phyloP scores from a whole-genome alignment of 768 basidiomycete species.

The Leucogyrophana mollusca region DNA sequence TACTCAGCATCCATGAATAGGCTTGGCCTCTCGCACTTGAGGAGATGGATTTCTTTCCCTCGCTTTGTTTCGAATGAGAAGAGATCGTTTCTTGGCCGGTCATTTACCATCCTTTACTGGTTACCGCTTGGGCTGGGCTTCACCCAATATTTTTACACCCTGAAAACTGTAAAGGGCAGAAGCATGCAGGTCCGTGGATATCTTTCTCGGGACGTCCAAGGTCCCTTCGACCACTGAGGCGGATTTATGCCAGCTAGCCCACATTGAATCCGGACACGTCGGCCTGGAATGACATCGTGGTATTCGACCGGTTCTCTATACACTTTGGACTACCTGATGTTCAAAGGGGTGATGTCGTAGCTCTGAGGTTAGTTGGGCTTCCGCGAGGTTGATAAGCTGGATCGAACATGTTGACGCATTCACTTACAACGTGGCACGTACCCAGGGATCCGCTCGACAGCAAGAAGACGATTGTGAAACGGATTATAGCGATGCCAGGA shows the following conservation, averaged over 20 bases:
- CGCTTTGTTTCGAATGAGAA: too few relatives aligned
- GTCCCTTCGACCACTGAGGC: background rate
- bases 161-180: slow-evolving; percentile 56
- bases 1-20: too few relatives aligned
- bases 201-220: background rate
- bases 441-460: slow-evolving; percentile 60
- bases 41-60: too few relatives aligned
- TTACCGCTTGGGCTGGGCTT: slow-evolving; percentile 51
- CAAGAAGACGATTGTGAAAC: slow-evolving; percentile 56
- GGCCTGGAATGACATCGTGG: slow-evolving; percentile 53
- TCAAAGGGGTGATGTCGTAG: slow-evolving; percentile 63
- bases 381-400: too few relatives aligned
- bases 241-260: slow-evolving; percentile 47
- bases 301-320: slow-evolving; percentile 57
- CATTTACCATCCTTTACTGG: slow-evolving; percentile 49
- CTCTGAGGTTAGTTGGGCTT: slow-evolving; percentile 53
- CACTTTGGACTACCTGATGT: slow-evolving; percentile 32
- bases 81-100: background rate
- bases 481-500: slow-evolving; percentile 62
- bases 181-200: slow-evolving; percentile 67
- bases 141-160: slow-evolving; percentile 46
- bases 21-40: too few relatives aligned
- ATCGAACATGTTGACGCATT: background rate
- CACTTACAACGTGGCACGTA: background rate
- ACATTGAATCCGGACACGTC: slow-evolving; percentile 76